phyloP scores from a whole-genome alignment of 345 rosid genomes.

The Brassica nigra region DNA sequence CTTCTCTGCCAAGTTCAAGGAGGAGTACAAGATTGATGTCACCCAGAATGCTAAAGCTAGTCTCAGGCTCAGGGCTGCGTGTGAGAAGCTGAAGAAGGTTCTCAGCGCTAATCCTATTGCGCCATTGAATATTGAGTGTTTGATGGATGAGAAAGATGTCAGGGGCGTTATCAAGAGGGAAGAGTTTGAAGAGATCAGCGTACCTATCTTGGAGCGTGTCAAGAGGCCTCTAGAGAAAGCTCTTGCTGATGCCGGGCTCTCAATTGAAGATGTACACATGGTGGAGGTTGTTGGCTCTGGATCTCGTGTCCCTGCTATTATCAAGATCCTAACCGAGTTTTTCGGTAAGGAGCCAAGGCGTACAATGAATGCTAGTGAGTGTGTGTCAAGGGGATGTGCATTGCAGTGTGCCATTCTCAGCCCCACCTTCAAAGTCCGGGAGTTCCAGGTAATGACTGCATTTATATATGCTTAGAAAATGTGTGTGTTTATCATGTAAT shows the following conservation, averaged over 20 bases:
- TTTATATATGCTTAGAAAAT: neutral
- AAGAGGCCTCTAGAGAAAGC: conserved; percentile 89
- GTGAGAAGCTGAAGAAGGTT: conserved; percentile 94
- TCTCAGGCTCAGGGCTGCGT: conserved; percentile 76
- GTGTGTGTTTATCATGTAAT: neutral
- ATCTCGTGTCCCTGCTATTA: conserved; percentile 82
- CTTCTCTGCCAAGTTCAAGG: conserved; percentile 81
- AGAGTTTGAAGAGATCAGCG: conserved; percentile 79
- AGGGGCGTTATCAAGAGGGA: conserved; percentile 87
- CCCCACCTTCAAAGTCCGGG: conserved; percentile 95
- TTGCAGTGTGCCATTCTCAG: conserved; percentile 96
- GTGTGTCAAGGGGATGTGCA: conserved; percentile 90
- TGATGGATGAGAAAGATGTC: conserved; percentile 98
- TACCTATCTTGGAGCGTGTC: conserved; percentile 80
- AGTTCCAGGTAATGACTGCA: conserved; percentile 70
- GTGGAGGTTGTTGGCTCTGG: conserved; percentile 95
- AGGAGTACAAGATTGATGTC: conserved; percentile 89
- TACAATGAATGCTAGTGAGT: conserved; percentile 98
- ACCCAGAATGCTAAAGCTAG: conserved; percentile 83
- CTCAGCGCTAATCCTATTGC: conserved; percentile 94
- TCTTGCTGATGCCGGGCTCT: conserved; percentile 76
- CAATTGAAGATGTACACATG: conserved; percentile 72
- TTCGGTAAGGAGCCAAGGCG: conserved; percentile 98
- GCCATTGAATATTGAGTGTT: conserved; percentile 85
- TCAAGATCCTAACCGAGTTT: conserved; percentile 80